phyloP scores from a whole-genome alignment of 306 rosid genomes.

The Crotalaria pallida region DNA sequence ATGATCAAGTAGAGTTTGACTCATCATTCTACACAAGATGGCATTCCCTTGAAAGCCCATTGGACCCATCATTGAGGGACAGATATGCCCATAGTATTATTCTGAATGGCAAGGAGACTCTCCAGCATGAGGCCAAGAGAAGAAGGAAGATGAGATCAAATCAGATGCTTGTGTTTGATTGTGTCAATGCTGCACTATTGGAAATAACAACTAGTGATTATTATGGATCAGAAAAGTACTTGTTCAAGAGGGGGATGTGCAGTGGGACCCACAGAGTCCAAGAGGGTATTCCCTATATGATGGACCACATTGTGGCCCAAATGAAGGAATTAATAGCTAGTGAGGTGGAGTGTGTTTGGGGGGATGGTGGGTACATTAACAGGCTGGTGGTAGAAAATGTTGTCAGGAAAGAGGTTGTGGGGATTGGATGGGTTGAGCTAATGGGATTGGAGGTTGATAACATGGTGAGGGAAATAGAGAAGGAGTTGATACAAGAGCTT shows the following conservation, averaged over 20 bases:
- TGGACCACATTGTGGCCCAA: slow-evolving; percentile 62
- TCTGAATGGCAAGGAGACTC: slow-evolving; percentile 41
- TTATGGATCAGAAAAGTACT: slow-evolving; percentile 31
- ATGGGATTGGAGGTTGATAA: slow-evolving; percentile 55
- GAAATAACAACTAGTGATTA: slow-evolving; percentile 43
- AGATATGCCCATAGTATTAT: slow-evolving; percentile 50
- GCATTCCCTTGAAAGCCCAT: slow-evolving; percentile 68
- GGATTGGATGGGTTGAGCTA: slow-evolving; percentile 65
- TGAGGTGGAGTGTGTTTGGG: slow-evolving; percentile 44
- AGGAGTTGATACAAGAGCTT: slow-evolving; percentile 62
- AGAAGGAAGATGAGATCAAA: slow-evolving; percentile 66
- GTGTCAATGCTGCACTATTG: slow-evolving; percentile 50
- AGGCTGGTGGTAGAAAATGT: slow-evolving; percentile 70
- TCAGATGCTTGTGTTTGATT: slow-evolving; percentile 76
- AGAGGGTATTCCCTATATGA: slow-evolving; percentile 37
- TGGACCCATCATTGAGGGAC: slow-evolving; percentile 81
- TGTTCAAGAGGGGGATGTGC: slow-evolving; percentile 17
- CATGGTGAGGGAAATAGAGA: slow-evolving; percentile 67
- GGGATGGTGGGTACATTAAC: slow-evolving; percentile 55
- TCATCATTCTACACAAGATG: slow-evolving; percentile 41
- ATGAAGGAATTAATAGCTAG: slow-evolving; percentile 63
- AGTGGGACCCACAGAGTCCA: slow-evolving; percentile 30
- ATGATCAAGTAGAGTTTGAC: slow-evolving; percentile 35
- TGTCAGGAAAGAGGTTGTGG: slow-evolving; percentile 66
- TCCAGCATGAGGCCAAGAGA: slow-evolving; percentile 58